Conservation (phyloP, 306 rosid species). For the Alnus glutinosa region DNA sequence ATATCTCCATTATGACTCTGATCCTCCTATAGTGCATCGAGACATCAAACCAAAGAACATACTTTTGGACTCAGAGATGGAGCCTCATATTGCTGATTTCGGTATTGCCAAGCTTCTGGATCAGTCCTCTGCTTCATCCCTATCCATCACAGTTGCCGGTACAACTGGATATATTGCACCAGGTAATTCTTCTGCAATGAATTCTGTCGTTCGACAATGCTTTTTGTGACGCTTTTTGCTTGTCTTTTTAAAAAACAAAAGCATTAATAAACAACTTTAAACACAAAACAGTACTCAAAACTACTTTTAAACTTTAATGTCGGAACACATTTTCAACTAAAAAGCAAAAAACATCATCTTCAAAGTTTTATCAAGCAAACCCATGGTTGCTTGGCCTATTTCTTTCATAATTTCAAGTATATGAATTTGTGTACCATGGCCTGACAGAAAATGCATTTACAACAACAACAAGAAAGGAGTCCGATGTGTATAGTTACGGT, state of each 20-base stretch:
- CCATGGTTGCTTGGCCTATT: not conserved
- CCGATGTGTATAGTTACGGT: conserved; percentile 77
- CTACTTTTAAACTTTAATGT: too few relatives aligned
- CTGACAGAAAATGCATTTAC: conserved; percentile 66
- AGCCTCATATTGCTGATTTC: conserved; percentile 74
- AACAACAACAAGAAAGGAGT: conserved; percentile 46
- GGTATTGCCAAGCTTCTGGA: conserved; percentile 84
- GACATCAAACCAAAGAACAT: conserved; percentile 85
- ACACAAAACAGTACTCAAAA: too few relatives aligned
- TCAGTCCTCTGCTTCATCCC: conserved; percentile 46
- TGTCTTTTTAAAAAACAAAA: too few relatives aligned
- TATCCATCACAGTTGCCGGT: conserved; percentile 52
- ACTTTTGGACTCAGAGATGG: conserved; percentile 81
- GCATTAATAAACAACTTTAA: too few relatives aligned
- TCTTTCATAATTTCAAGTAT: conserved; percentile 3
- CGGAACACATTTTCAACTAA: too few relatives aligned
- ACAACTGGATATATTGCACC: conserved; percentile 86
- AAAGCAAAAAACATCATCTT: too few relatives aligned
- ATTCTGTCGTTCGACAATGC: too few relatives aligned
- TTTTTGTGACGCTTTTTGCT: too few relatives aligned
- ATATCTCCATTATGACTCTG: conserved; percentile 81
- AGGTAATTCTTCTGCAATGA: conserved; percentile 42
- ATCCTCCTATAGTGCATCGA: conserved; percentile 76
- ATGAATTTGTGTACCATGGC: conserved; percentile 9
- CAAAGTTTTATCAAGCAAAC: too few relatives aligned